Conservation (phyloP, 2,329 filamentous ascomycete genomes). For the Colletotrichum echinochloae region DNA sequence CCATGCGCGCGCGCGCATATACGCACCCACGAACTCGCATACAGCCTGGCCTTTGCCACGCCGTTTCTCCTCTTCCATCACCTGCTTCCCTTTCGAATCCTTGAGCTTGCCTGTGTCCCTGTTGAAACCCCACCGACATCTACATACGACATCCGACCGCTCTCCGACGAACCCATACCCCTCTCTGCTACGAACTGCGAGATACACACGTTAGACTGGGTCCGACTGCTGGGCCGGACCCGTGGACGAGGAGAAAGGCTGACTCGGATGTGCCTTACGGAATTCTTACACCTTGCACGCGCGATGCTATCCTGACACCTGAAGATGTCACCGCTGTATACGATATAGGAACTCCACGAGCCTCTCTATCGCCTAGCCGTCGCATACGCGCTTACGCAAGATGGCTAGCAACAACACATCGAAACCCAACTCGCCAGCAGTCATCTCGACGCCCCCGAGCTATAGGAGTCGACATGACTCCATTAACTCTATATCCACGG, state of each 20-base stretch:
- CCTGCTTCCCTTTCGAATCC: slow-evolving; percentile 19
- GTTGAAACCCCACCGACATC: slow-evolving; percentile 12
- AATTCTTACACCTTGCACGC: not conserved
- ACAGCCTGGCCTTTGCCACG: slow-evolving; percentile 34
- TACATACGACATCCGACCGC: not conserved
- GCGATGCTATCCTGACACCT: slow-evolving; percentile 27
- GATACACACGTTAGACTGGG: slow-evolving; percentile 1
- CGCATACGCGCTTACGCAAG: slow-evolving; percentile 19
- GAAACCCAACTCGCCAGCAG: slow-evolving; percentile 48
- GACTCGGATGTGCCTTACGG: not conserved
- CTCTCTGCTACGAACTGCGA: slow-evolving; percentile 6
- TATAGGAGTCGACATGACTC: slow-evolving; percentile 54
- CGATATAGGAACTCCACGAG: slow-evolving; percentile 18
- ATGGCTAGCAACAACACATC: slow-evolving; percentile 50
- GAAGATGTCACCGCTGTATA: slow-evolving; percentile 23
- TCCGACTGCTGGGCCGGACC: not conserved
- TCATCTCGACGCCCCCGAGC: slow-evolving; percentile 48
- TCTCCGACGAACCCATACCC: not conserved
- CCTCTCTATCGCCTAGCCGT: slow-evolving; percentile 11
- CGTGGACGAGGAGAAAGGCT: slow-evolving; percentile 20
- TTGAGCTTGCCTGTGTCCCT: slow-evolving; percentile 11
- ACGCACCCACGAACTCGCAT: not conserved
- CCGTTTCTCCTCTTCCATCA: slow-evolving; percentile 29
- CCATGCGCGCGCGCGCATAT: not conserved
- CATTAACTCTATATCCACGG: slow-evolving; percentile 56